Evolutionary conservation across 2,329 filamentous ascomycete genomes (phyloP).

Genomic region (Thielaviopsis euricoi): DNA sequence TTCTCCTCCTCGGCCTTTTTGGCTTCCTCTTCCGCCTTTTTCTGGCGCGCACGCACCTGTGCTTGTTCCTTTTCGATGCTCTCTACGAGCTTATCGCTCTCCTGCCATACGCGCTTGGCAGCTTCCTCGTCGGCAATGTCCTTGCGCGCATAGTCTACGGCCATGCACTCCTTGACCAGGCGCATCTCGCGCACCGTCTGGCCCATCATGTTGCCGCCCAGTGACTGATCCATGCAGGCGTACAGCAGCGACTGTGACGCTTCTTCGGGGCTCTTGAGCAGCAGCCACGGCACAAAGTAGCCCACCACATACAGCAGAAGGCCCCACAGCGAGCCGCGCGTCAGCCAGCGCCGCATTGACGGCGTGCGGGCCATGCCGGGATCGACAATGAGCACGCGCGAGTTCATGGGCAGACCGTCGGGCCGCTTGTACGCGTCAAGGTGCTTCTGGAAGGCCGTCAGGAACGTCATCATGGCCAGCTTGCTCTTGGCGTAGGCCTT

Average conservation of each 20-base stretch:
- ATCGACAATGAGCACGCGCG: conserved; percentile 73
- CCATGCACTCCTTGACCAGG: conserved; percentile 76
- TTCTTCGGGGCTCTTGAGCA: conserved; percentile 69
- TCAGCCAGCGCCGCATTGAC: conserved; percentile 74
- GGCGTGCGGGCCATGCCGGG: conserved; percentile 75
- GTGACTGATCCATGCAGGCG: conserved; percentile 65
- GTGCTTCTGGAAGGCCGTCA: conserved; percentile 81
- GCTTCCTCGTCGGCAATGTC: conserved; percentile 66
- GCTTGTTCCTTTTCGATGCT: conserved; percentile 67
- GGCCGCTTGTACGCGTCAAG: conserved; percentile 69
- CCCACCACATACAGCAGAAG: conserved; percentile 58
- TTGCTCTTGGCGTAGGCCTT: conserved; percentile 49
- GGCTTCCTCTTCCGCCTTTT: conserved; percentile 20
- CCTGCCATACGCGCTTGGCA: conserved; percentile 78
- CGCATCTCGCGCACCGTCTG: conserved; percentile 45
- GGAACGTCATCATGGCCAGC: conserved; percentile 79
- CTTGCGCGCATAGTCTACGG: conserved; percentile 51
- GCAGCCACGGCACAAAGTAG: conserved; percentile 71
- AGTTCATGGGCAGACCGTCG: conserved; percentile 66
- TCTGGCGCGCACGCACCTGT: conserved; percentile 29
- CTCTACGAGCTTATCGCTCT: conserved; percentile 72
- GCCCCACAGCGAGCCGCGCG: conserved; percentile 67
- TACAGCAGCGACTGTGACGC: conserved; percentile 78
- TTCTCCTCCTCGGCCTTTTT: conserved; percentile 19
- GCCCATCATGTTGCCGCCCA: conserved; percentile 25